These are phyloP conservation scores for Nicotiana rustica DNA, from an alignment of 305 asterid species.

Conservation along the genomic window DNA sequence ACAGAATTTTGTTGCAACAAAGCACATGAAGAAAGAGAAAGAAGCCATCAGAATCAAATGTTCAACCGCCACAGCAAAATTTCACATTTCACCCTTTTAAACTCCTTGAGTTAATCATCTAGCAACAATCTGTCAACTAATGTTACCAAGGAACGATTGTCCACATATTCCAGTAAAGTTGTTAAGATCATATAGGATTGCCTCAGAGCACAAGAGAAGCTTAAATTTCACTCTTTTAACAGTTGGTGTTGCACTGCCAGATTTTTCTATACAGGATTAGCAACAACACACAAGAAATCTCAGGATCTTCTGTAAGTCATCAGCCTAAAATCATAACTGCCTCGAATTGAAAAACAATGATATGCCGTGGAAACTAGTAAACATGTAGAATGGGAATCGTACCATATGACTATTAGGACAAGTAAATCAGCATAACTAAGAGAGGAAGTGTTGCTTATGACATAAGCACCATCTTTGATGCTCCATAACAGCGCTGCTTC, in stretches of 20 bases:
- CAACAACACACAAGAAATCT: constrained; percentile 13
- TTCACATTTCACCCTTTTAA: too few relatives aligned
- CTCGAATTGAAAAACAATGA: background rate
- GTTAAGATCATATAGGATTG: background rate
- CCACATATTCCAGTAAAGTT: background rate
- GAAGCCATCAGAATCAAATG: background rate
- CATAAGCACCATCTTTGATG: background rate
- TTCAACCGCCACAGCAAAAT: too few relatives aligned
- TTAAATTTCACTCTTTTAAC: background rate
- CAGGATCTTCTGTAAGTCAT: background rate
- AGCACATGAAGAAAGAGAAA: background rate
- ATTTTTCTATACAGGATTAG: background rate
- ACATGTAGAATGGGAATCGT: background rate
- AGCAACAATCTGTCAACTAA: too few relatives aligned
- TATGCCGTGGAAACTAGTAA: background rate
- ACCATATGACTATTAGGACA: background rate
- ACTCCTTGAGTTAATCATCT: too few relatives aligned
- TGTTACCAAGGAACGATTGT: background rate
- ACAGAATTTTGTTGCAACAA: background rate
- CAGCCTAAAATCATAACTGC: background rate
- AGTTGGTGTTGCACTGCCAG: background rate
- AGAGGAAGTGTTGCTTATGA: background rate
- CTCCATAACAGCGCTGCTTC: background rate
- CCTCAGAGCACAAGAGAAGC: background rate
- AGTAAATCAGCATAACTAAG: background rate